phyloP scores from a whole-genome alignment of 495 filamentous ascomycete species.

The Aspergillus affinis region DNA sequence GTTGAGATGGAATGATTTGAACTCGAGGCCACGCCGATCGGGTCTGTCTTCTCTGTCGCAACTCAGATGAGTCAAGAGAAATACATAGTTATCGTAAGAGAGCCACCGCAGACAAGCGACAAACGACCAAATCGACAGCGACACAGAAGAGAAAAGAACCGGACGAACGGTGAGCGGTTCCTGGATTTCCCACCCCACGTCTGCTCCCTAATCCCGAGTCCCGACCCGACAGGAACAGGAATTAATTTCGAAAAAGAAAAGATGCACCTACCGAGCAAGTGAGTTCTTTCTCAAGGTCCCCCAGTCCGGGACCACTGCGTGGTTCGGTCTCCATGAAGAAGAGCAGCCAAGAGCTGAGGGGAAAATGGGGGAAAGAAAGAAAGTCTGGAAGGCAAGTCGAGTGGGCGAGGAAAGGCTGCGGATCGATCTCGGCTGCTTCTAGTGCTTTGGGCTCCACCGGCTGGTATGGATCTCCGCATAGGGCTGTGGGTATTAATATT shows the following conservation, averaged over 20 bases:
- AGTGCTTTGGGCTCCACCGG: not conserved
- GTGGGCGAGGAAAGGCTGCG: constrained; percentile 2
- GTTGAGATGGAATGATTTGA: not conserved
- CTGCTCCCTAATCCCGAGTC: constrained; percentile 8
- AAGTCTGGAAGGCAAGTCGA: constrained; percentile 7
- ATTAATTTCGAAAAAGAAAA: constrained; percentile 11
- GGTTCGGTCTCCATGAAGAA: constrained; percentile 23
- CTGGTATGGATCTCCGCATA: not conserved
- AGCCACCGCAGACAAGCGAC: not conserved
- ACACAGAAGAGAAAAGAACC: no score
- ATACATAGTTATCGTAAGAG: no score
- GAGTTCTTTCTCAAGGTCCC: constrained; percentile 82
- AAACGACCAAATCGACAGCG: not conserved
- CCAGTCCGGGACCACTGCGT: constrained; percentile 30
- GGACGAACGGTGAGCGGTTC: not conserved
- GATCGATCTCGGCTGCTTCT: not conserved
- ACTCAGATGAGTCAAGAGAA: constrained; percentile 1
- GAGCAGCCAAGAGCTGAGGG: not conserved
- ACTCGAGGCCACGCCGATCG: no score
- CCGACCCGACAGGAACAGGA: not conserved
- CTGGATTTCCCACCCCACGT: constrained; percentile 10
- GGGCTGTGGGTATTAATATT: not conserved
- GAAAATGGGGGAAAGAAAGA: constrained; percentile 9
- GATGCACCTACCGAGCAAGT: constrained; percentile 76
- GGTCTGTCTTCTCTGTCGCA: not conserved